Evolutionary conservation across 208 protist species (phyloP), one percentile per base, ranked within the genome.

Genomic region (Angomonas deanei): DNA sequence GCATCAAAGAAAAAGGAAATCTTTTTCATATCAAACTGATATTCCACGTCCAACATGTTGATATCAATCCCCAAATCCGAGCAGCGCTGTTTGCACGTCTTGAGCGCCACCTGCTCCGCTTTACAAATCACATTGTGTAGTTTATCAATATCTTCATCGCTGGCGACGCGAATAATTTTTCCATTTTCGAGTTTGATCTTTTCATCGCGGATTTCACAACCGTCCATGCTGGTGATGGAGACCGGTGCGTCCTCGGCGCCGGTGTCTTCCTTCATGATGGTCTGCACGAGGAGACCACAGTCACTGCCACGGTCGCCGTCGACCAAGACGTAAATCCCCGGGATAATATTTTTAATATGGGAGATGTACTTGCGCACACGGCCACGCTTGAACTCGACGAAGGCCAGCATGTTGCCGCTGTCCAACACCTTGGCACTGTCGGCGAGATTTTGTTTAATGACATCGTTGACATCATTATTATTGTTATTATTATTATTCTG

Each of bases 1-100:
- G 81, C 84, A 64, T 94, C 76, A 57, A 94, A 97, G 76, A 89
- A 97, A 62, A 97, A 97, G 64, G 82, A 91, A 49, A 97, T 83
- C 71, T 97, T 97, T 67, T 96, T 95, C 79, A 86, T 88, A 63
- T 97, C 92, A 60, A 96, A 96, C 86, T 97, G 92, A 64, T 95
- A 96, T 64, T 97, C 89, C 27, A 81, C 80, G 65, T 94, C 89
- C 30, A 86, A 59, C 21, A 96, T 61, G 50, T 86, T 76, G 38
- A 95, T 93, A 26, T 82, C 79, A 21, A 97, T 88, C 23, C 82
- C 81, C 27, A 91, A 79, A 52, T 97, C 86, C 48, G 76, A 42
- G 66, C 80, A 87, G 32, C 83, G 81, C 74, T 92, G 76, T 13
- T 75, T 76, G 78, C 91, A 96, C 26, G 82, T 91, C 68, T 90